phyloP scores from a whole-genome alignment of 257 asterid species.

The Solanum sitiens region DNA sequence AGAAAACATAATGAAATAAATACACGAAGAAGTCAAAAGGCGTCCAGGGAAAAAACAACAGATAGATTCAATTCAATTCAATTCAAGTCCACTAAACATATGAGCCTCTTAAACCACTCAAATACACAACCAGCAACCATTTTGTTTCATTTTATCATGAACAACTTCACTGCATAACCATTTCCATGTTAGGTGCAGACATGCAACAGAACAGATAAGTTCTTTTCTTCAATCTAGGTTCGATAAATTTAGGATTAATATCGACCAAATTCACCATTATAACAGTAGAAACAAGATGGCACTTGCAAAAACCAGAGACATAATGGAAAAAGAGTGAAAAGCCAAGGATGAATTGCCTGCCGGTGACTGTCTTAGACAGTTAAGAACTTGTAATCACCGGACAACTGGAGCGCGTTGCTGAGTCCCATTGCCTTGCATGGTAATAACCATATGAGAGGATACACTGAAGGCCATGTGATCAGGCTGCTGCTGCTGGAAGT shows the following conservation, averaged over 20 bases:
- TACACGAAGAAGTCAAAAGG: neutral
- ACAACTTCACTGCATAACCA: neutral
- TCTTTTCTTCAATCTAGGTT: neutral
- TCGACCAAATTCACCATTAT: neutral
- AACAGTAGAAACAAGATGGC: neutral
- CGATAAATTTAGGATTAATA: neutral
- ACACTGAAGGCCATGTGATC: slow-evolving; percentile 18
- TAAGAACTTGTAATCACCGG: slow-evolving; percentile 35
- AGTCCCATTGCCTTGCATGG: slow-evolving; percentile 33
- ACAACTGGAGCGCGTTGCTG: slow-evolving; percentile 47
- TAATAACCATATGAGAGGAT: slow-evolving; percentile 21
- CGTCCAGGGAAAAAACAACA: neutral
- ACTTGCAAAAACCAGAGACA: slow-evolving; percentile 1
- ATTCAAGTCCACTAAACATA: neutral
- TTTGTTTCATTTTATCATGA: neutral
- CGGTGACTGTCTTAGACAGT: slow-evolving; percentile 6
- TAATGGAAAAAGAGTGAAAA: slow-evolving; percentile 22
- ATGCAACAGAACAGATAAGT: neutral
- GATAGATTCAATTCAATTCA: neutral
- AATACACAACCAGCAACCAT: neutral
- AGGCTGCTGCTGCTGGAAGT: slow-evolving; percentile 12
- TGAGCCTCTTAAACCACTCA: neutral
- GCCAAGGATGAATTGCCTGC: slow-evolving; percentile 99
- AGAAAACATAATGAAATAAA: neutral
- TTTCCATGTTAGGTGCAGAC: neutral